Evolutionary conservation across 768 basidiomycete genomes (phyloP), one percentile per base, ranked within the genome.

Genomic region (Lentinula lateritia): DNA sequence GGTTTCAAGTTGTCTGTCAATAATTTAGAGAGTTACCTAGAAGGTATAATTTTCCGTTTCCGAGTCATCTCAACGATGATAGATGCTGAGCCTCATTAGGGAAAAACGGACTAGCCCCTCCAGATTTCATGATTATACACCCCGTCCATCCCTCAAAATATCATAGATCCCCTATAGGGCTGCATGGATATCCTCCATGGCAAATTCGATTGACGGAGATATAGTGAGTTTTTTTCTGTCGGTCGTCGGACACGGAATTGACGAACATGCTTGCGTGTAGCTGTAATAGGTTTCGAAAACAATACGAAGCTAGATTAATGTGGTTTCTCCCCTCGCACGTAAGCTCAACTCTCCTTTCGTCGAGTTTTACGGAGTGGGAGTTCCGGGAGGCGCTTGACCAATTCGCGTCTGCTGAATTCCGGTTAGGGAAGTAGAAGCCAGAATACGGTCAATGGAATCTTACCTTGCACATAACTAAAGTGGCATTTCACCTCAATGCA

Each of bases 181-280:
- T 92, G 20, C 75, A 88, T 65, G 88, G 87, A 5, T 92, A 88
- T 66, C 92, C 92, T 16, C 92, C 92, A 15, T 93, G 92, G 91
- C 92, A 93, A 66, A 83, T 86, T n/a, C 78, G 87, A 60, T 74
- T 93, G 45, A 90, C 89, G 50, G 92, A 93, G 71, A 85, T 93
- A 63, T 80, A 86, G 92, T 92, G 69, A 73, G 88, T 74, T 10
- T 50, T 50, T 23, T 23, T 5, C 1, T 43, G 18, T 46, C 20
- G 34, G 60, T 28, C 28, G 35, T 43, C n/a, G 34, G 52, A 62
- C 45, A 36, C 50, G 15, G 34, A 46, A n/a, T 60, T 60, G 59
- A 20, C 35, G 16, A 60, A 63, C n/a, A n/a, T 52, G 32, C 20
- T 39, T 63, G 10, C 36, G 1, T 60, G 12, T 57, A 78, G 78